These are phyloP conservation scores for Noccaea caerulescens DNA, from an alignment of 345 rosid genomes.

Conservation along the genomic window DNA sequence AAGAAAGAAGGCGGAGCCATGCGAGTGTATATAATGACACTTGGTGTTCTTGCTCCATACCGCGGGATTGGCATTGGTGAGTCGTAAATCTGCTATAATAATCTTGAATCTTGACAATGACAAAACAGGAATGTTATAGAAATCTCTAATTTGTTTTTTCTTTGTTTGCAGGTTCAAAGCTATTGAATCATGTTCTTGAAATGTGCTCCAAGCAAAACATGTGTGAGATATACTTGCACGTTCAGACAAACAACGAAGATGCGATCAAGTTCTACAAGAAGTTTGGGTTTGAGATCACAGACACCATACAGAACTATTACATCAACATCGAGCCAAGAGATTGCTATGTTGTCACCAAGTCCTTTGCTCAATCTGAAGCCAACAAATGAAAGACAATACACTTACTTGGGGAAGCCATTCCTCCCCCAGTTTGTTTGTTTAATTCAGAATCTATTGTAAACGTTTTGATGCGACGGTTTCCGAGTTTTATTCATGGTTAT, in stretches of 20 bases:
- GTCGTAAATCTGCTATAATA: conserved; percentile 35
- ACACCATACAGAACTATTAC: conserved; percentile 84
- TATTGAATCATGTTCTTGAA: conserved; percentile 87
- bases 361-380: conserved; percentile 53
- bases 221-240: conserved; percentile 89
- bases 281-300: conserved; percentile 87
- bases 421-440: conserved; percentile 26
- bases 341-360: conserved; percentile 78
- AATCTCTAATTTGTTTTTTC: neutral
- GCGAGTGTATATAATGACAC: conserved; percentile 92
- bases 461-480: conserved; percentile 1
- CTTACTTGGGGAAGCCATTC: conserved; percentile 37
- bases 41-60: conserved; percentile 96
- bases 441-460: conserved; percentile 13
- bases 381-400: conserved; percentile 51
- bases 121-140: neutral
- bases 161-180: conserved; percentile 68
- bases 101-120: conserved; percentile 12
- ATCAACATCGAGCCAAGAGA: conserved; percentile 83
- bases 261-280: conserved; percentile 96
- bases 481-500: conserved; percentile 16
- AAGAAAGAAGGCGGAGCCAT: conserved; percentile 79
- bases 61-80: conserved; percentile 94
- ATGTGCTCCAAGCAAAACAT: conserved; percentile 73
- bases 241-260: conserved; percentile 94